phyloP scores from a whole-genome alignment of 768 basidiomycete species.

The Leccinellum rugosiceps region DNA sequence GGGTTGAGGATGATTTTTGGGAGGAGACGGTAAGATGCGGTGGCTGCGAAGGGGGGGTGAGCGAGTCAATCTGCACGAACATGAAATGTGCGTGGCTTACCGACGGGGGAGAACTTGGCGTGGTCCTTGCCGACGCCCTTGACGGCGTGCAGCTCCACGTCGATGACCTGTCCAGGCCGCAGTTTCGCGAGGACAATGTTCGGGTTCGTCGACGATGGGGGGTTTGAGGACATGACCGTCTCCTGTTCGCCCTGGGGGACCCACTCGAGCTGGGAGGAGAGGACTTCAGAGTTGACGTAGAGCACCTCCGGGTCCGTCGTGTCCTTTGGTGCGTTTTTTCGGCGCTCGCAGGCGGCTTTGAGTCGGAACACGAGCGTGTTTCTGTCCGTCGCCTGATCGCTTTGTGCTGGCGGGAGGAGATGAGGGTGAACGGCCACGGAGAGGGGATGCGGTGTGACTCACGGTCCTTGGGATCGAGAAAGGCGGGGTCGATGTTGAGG shows the following conservation, averaged over 20 bases:
- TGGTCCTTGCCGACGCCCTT: conserved; percentile 94
- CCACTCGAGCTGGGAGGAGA: conserved; percentile 71
- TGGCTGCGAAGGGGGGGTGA: conserved; percentile 66
- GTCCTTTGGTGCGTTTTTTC: conserved; percentile 49
- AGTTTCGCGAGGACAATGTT: conserved; percentile 91
- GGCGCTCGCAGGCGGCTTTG: conserved; percentile 61
- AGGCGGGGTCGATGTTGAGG: conserved; percentile 77
- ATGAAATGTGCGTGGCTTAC: conserved; percentile 39
- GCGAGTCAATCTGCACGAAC: not conserved
- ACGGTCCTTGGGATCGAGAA: conserved; percentile 57
- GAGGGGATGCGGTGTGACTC: conserved; percentile 9
- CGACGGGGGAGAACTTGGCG: conserved; percentile 95
- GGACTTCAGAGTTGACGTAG: conserved; percentile 69
- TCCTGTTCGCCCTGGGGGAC: conserved; percentile 79
- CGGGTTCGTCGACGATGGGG: conserved; percentile 66
- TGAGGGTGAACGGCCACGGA: not conserved
- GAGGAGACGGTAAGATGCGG: conserved; percentile 91
- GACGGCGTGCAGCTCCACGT: conserved; percentile 84
- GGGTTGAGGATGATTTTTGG: conserved; percentile 75
- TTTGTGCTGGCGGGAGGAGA: conserved; percentile 26
- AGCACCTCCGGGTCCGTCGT: conserved; percentile 56
- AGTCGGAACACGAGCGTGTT: conserved; percentile 91
- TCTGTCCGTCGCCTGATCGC: conserved; percentile 74
- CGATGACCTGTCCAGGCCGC: conserved; percentile 84
- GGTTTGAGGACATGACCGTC: conserved; percentile 47